These are phyloP conservation scores for Zasmidium cellare DNA, from an alignment of 2,329 filamentous ascomycete species.

Conservation along the genomic window DNA sequence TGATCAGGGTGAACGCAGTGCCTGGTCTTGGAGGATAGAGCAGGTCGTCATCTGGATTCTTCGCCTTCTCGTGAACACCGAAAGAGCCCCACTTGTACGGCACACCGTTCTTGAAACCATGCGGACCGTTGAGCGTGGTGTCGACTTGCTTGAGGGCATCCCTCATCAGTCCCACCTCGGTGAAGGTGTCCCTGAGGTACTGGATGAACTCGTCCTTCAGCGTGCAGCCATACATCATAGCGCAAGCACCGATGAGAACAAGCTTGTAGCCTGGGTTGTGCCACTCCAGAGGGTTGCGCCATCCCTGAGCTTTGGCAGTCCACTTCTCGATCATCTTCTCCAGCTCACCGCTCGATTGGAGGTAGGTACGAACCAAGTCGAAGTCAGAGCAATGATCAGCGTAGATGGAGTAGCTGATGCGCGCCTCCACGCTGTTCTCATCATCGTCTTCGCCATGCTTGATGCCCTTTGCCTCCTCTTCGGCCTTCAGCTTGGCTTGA, in stretches of 20 bases:
- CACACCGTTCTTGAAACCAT: constrained; percentile 9
- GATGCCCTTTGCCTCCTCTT: neutral
- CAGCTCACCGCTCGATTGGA: neutral
- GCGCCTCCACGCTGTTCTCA: neutral
- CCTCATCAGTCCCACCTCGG: constrained; percentile 4
- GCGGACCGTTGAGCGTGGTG: constrained; percentile 5
- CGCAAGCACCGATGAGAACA: constrained; percentile 15
- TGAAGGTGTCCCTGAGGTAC: constrained; percentile 8
- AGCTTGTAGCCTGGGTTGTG: constrained; percentile 6
- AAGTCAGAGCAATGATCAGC: neutral
- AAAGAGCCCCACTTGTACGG: constrained; percentile 10
- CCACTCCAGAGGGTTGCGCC: no score
- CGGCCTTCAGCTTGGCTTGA: neutral
- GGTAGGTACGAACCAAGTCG: neutral
- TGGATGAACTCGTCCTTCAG: constrained; percentile 8
- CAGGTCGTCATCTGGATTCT: no score
- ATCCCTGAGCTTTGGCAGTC: neutral
- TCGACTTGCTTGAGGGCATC: constrained; percentile 13
- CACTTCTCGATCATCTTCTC: constrained; percentile 1
- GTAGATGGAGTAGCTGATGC: neutral
- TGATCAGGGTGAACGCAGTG: neutral
- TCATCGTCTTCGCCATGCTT: neutral
- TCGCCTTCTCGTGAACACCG: no score
- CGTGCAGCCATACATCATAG: constrained; percentile 16
- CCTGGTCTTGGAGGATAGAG: no score